These are phyloP conservation scores for Sporisorium scitamineum DNA, from an alignment of 1,284 basidiomycete species.

Conservation along the genomic window DNA sequence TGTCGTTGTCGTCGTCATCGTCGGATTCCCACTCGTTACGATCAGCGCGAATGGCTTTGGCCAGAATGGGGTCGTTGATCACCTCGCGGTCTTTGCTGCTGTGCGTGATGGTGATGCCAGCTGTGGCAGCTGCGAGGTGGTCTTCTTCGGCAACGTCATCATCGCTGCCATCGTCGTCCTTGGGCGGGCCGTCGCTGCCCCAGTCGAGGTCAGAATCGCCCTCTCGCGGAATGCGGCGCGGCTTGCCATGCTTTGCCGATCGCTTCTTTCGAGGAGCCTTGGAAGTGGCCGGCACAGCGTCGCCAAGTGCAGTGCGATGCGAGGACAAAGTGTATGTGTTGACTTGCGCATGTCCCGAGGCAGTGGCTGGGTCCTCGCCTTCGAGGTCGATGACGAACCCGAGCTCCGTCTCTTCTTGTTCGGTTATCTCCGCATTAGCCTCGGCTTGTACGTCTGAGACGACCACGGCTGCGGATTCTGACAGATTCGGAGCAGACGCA, in stretches of 20 bases:
- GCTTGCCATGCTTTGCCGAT: conserved; percentile 14
- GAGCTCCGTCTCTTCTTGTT: conserved; percentile 26
- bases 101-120: conserved; percentile 44
- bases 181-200: conserved; percentile 64
- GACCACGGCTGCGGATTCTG: background rate
- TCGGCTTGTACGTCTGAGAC: conserved; percentile 19
- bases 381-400: conserved; percentile 51
- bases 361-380: conserved; percentile 28
- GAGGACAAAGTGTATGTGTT: conserved; percentile 8
- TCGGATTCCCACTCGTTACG: conserved; percentile 45
- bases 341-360: background rate
- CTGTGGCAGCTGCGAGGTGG: conserved; percentile 35
- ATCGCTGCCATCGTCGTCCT: conserved; percentile 10
- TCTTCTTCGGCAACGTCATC: conserved; percentile 18
- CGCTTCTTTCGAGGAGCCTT: conserved; percentile 19
- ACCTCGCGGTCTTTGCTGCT: conserved; percentile 9
- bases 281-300: conserved; percentile 8
- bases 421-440: conserved; percentile 6
- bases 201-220: conserved; percentile 65
- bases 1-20: conserved; percentile 23
- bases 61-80: conserved; percentile 40
- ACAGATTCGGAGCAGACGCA: background rate
- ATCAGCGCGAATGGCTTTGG: conserved; percentile 43
- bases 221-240: conserved; percentile 44
- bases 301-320: conserved; percentile 38